Base-by-base conservation (phyloP, 495 filamentous ascomycete species). In the Rhizodiscina lignyota region DNA sequence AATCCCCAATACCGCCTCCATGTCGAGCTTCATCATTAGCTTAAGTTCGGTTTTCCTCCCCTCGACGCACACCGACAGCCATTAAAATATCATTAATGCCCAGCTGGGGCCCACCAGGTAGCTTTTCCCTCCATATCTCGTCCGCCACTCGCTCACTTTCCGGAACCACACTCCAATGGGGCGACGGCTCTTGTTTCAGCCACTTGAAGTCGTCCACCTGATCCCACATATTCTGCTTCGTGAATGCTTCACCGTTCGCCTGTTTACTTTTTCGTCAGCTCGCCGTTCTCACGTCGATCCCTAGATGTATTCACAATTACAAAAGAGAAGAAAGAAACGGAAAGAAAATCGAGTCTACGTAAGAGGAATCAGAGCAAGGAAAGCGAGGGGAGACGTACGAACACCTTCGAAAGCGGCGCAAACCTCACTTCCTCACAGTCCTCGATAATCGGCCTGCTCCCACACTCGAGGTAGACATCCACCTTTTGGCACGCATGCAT, bases 131-230 rank as follows among this genome's bases (percentile, higher is more conserved):
- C 84, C 85, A 92, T 1, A 77, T 64, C 15, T 67, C 63, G 15
- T 73, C 69, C 4, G 56, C 38, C 5, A 87, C 62, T 6, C 73
- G 67, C 23, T 79, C 61, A 15, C 61, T 63, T 30, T 66, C 64
- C 12, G 66, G 58, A 27, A 94, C 38, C 6, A 86, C 49, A 30
- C 63, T 70, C 84, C 87, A 97, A 52, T 97, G 85, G 1, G 89
- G 89, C 44, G 82, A 94, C 13, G 70, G 74, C 31, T 79, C 80
- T 8, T 67, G 61, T 54, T 84, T 91, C 41, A 94, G 66, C 91
- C 91, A 96, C 55, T 92, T 89, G 63, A 97, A 97, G 47, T 97
- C 89, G 48, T 94, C 82, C 11, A 97, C 77, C 48, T 91, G 72
- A 45, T 82, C 70, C 79, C 83, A 97, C 39, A 75, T 63, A 53